Base-by-base conservation (phyloP, 106 monocot species). In the Phalaenopsis aphrodite region DNA sequence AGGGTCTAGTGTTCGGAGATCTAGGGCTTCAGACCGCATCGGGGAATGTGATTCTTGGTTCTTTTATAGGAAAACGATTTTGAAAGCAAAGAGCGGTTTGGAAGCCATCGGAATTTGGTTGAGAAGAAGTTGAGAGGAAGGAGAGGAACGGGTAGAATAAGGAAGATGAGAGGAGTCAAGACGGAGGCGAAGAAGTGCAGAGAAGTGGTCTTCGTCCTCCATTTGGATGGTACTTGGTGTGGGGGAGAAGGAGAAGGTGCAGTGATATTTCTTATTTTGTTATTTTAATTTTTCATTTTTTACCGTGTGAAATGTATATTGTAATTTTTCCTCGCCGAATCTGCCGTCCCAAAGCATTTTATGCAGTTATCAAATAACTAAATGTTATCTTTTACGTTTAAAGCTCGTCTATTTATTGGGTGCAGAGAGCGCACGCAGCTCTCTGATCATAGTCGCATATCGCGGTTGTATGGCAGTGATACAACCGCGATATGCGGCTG, bases 121-220 rank as follows among this genome's bases (percentile, higher is more conserved):
- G 45, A 75, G 43, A 43, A 75, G 74, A 75, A 75, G 41, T 38
- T 71, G 74, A 14, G 74, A 45, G 74, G 74, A 75, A 75, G 74
- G 74, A 75, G 74, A 75, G 74, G 5, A 52, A 52, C 52, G 14
- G 52, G 12, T 12, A 52, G 12, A 52, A 52, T 10, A 52, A 52
- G 52, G 12, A 10, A 52, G 52, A 52, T 12, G 19, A 45, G 18
- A 75, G 43, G 41, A 75, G 74, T 42, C 18, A 42, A 75, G 43
- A n/a, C 8, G 43, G 74, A 75, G 43, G 45, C 12, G 52, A 14
- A 52, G 3, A 52, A 52, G 0, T 52, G 43, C 15, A 21, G 74
- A 42, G 74, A 75, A 75, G 11, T 5, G 43, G 74, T 75, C 74
- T 24, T 75, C 45, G 74, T 75, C 74, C 43, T 75, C 74, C 74